phyloP scores from a whole-genome alignment of 305 asterid genomes.

The Solanum aculeatissimum region DNA sequence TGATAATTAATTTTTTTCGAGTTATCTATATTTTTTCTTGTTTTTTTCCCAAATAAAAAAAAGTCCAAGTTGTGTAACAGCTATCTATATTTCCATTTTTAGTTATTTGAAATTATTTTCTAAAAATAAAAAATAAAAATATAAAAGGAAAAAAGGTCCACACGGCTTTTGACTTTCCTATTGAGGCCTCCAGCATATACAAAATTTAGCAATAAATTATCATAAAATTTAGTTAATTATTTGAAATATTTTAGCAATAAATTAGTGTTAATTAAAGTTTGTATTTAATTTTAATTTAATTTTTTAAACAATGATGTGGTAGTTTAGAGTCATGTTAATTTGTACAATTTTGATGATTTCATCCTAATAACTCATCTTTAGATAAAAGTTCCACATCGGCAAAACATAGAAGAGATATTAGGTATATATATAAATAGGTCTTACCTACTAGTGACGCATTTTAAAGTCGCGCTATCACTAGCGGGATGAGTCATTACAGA shows the following conservation, averaged over 20 bases:
- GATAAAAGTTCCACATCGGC: too few species aligned
- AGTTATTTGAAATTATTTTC: neutral
- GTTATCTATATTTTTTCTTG: too few species aligned
- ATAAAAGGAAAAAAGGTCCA: neutral
- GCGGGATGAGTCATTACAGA: too few species aligned
- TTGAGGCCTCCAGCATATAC: neutral
- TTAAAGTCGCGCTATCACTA: too few species aligned
- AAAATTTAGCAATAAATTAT: neutral
- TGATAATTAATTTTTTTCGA: too few species aligned
- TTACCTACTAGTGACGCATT: too few species aligned
- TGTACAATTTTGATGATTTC: neutral
- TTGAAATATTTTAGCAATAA: too few species aligned
- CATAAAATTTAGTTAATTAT: neutral
- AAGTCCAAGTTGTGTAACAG: neutral
- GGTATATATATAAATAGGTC: too few species aligned
- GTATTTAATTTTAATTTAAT: too few species aligned
- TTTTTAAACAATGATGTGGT: neutral
- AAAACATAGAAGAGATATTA: too few species aligned
- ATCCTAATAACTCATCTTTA: neutral
- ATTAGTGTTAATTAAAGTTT: too few species aligned
- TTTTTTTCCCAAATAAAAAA: neutral
- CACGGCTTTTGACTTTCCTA: conserved; percentile 12
- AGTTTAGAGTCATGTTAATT: neutral
- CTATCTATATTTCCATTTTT: neutral
- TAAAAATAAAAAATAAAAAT: neutral